Evolutionary conservation across 2,329 filamentous ascomycete species (phyloP).

Genomic region (Coniochaeta prunicola): DNA sequence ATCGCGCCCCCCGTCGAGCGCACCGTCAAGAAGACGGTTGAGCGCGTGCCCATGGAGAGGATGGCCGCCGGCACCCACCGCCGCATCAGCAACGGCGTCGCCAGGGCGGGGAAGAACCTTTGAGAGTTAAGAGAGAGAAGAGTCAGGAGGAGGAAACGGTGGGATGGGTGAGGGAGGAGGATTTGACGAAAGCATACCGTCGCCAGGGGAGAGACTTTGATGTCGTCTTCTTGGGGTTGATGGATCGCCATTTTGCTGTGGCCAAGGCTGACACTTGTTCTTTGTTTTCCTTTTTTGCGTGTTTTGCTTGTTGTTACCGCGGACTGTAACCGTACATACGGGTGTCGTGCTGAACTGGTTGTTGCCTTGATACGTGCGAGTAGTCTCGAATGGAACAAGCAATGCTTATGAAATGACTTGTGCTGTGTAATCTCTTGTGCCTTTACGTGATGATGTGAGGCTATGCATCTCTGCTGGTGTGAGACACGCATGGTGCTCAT

Average conservation of each 20-base stretch:
- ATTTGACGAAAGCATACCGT: conserved; percentile 2
- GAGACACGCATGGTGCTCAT: too few species aligned
- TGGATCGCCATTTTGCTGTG: not conserved
- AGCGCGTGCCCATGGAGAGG: not conserved
- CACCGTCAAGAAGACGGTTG: conserved; percentile 12
- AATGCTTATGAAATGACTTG: not conserved
- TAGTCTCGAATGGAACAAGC: not conserved
- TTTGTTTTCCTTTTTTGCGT: not conserved
- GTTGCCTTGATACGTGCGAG: conserved; percentile 4
- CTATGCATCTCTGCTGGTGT: too few species aligned
- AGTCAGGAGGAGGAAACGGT: too few species aligned
- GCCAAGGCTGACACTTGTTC: conserved; percentile 1
- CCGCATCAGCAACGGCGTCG: not conserved
- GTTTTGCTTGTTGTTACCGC: not conserved
- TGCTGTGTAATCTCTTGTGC: not conserved
- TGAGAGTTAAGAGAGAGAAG: not conserved
- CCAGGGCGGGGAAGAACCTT: not conserved
- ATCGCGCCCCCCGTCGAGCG: conserved; percentile 14
- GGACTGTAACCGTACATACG: not conserved
- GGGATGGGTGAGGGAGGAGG: not conserved
- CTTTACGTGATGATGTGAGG: not conserved
- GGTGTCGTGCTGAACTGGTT: not conserved
- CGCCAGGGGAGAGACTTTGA: not conserved
- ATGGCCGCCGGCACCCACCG: not conserved
- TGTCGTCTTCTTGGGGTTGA: not conserved